phyloP scores from a whole-genome alignment of 352 stramenopile species.

The Phytopythium litorale region DNA sequence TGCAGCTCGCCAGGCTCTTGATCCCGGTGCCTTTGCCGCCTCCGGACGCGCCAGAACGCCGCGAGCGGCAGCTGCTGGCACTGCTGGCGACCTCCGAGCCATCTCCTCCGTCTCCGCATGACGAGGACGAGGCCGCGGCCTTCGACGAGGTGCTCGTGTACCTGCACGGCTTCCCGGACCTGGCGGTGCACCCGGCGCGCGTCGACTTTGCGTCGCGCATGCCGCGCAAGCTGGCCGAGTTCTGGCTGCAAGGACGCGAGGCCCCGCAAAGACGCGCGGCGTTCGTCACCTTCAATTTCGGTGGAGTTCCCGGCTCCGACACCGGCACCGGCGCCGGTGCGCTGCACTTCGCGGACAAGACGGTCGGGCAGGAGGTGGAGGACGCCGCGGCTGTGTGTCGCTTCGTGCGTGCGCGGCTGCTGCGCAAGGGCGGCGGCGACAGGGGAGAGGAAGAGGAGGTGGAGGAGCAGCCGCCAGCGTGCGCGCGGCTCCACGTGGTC shows the following conservation, averaged over 20 bases:
- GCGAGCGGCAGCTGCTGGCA: background rate
- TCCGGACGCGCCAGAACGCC: background rate
- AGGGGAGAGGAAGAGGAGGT: background rate
- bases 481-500: conserved; percentile 45
- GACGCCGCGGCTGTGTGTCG: conserved; percentile 49
- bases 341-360: conserved; percentile 50
- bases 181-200: conserved; percentile 52
- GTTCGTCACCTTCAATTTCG: conserved; percentile 71
- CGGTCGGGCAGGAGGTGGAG: conserved; percentile 47
- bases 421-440: conserved; percentile 12
- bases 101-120: too few species aligned
- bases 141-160: conserved; percentile 59
- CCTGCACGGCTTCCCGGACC: conserved; percentile 72
- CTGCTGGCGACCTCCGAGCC: background rate
- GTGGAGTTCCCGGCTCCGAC: conserved; percentile 60
- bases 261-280: conserved; percentile 2
- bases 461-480: too few species aligned
- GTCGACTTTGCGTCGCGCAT: conserved; percentile 52
- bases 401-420: conserved; percentile 29
- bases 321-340: conserved; percentile 9
- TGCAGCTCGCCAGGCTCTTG: background rate
- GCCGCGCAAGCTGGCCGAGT: conserved; percentile 49
- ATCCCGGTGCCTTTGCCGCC: background rate
- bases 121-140: background rate
- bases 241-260: conserved; percentile 31